Conservation (phyloP, 805 yeast species). For the Zygoascus biomembranicola region DNA sequence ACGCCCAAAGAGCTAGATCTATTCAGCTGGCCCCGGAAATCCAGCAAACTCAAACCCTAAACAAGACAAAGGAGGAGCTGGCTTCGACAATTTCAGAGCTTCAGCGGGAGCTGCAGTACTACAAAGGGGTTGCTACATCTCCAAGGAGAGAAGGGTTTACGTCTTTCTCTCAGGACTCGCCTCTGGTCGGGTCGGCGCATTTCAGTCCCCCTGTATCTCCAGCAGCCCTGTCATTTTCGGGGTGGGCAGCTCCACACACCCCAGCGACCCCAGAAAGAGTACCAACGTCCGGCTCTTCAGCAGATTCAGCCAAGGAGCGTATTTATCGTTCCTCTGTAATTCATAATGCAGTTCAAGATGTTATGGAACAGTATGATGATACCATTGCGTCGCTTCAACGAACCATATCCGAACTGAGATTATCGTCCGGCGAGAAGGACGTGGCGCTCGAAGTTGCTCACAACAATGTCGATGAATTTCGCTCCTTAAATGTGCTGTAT, state of each 20-base stretch:
- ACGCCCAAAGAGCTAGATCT: slow-evolving; percentile 19
- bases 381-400: slow-evolving; percentile 14
- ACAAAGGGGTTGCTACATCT: slow-evolving; percentile 7
- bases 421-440: background rate
- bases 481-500: background rate
- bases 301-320: slow-evolving; percentile 9
- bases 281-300: background rate
- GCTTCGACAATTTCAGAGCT: slow-evolving; percentile 9
- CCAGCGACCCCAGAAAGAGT: background rate
- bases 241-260: background rate
- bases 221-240: background rate
- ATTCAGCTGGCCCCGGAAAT: slow-evolving; percentile 22
- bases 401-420: slow-evolving; percentile 5
- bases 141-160: background rate
- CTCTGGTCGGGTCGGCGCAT: background rate
- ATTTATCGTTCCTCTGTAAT: slow-evolving; percentile 10
- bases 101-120: slow-evolving; percentile 14
- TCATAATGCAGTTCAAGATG: slow-evolving; percentile 13
- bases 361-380: slow-evolving; percentile 15
- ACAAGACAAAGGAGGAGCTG: slow-evolving; percentile 12
- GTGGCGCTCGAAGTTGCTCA: slow-evolving; percentile 1
- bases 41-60: slow-evolving; percentile 7
- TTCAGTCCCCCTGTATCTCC: background rate
- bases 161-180: background rate
- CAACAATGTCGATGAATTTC: background rate